Base-by-base conservation (phyloP, 768 basidiomycete genomes). In the Mycena haematopus region DNA sequence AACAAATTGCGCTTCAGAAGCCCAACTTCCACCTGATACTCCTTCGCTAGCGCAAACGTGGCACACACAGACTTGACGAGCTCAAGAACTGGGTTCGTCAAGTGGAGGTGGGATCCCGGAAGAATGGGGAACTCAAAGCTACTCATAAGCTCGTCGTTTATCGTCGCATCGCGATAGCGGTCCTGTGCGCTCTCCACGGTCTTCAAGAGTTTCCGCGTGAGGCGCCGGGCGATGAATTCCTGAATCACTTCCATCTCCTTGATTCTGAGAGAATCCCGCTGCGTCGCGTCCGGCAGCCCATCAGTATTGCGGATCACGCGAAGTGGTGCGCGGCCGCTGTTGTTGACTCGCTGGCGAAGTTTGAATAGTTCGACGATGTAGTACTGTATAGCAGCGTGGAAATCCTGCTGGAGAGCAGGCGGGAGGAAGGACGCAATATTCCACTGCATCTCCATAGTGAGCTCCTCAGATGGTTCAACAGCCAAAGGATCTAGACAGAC, bases 391-490 rank as follows among this genome's bases (percentile, higher is more conserved):
- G 87, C 82, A 3, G 81, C 69, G 47, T 82, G 81, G 69, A 99
- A 97, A 68, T 94, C 87, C 14, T 80, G 76, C 70, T 95, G 96
- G 40, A 96, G 80, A 11, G 88, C 87, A 0, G 84, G 86, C 0
- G 97, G 96, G 8, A 99, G 86, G 81, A 97, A 98, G 1, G 84
- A 81, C 63, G 88, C 83, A 65, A 98, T 93, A 72, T 99, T 98
- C 96, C 96, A 99, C 54, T 86, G 85, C 85, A 96, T 91, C 68
- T 91, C 88, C 50, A 94, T 78, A 3, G 84, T 79, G 24, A 95
- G 80, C 25, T 90, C 84, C 56, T 89, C 84, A 0, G 90, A 85
- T 22, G 85, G 81, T 38, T 91, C 88, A 25, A 86, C 71, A 6
- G 90, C 89, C 21, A 86, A 72, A 0, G 93, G 90, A 65, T 95